These are phyloP conservation scores for Cytospora piceicola DNA, from an alignment of 2,329 filamentous ascomycete genomes.

Conservation along the genomic window DNA sequence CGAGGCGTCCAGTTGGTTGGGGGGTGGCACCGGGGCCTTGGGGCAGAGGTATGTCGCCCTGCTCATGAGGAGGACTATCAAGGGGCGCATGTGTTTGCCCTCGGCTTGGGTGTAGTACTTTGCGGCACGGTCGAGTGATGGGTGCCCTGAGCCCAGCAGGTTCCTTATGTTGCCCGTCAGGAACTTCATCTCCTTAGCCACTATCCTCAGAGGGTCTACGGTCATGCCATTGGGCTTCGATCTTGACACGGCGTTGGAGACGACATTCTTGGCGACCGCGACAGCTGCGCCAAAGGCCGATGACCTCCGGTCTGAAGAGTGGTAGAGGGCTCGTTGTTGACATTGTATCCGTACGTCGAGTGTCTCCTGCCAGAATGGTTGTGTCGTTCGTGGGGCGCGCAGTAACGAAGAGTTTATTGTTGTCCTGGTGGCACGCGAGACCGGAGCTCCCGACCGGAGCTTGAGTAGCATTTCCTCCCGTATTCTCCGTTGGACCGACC, in stretches of 20 bases:
- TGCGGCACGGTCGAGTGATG: conserved; percentile 88
- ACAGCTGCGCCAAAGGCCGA: conserved; percentile 81
- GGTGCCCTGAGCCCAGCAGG: conserved; percentile 91
- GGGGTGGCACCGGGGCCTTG: conserved; percentile 51
- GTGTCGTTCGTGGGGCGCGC: conserved; percentile 45
- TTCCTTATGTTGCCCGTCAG: conserved; percentile 91
- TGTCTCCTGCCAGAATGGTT: conserved; percentile 42
- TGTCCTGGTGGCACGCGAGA: conserved; percentile 49
- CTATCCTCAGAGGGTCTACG: conserved; percentile 84
- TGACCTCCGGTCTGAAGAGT: conserved; percentile 49
- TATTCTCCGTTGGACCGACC: conserved; percentile 36
- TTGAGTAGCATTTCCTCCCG: conserved; percentile 49
- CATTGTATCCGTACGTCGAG: conserved; percentile 41
- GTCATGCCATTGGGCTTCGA: conserved; percentile 68
- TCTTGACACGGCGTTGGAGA: conserved; percentile 67
- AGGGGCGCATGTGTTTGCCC: conserved; percentile 93
- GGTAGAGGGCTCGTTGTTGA: conserved; percentile 45
- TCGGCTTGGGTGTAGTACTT: conserved; percentile 98
- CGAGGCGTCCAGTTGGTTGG: conserved; percentile 49
- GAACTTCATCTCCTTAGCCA: conserved; percentile 96
- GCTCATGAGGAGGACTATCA: conserved; percentile 96
- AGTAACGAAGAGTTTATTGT: conserved; percentile 39
- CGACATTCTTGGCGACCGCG: conserved; percentile 70
- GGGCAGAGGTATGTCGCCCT: conserved; percentile 83
- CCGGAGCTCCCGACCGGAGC: conserved; percentile 57